phyloP scores from a whole-genome alignment of 176 grass and related monocot genomes.

The Aegilops speltoides region DNA sequence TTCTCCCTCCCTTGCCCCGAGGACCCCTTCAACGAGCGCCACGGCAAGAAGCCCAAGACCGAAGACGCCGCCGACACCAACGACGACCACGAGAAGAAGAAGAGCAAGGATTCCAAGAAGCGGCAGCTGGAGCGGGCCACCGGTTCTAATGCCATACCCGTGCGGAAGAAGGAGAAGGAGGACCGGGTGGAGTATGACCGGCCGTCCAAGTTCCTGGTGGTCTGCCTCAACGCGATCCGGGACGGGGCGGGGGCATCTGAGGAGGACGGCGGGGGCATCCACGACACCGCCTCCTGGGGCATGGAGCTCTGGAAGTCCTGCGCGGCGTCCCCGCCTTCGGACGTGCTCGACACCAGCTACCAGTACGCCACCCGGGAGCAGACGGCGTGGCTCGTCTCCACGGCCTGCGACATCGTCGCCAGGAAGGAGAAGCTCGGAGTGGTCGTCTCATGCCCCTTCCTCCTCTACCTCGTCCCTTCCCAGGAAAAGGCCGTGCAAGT shows the following conservation, averaged over 20 bases:
- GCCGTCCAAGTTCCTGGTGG: constrained; percentile 84
- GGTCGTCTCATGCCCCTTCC: constrained; percentile 58
- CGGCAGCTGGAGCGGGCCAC: constrained; percentile 8
- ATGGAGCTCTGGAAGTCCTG: constrained; percentile 82
- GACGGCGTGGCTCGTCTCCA: constrained; percentile 78
- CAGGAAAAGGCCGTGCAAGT: constrained; percentile 74
- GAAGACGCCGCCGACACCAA: neutral
- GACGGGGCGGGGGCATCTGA: constrained; percentile 26
- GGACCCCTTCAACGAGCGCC: constrained; percentile 65
- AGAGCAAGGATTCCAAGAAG: constrained; percentile 34
- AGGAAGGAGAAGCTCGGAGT: constrained; percentile 82
- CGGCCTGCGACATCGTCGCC: constrained; percentile 68
- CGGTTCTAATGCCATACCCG: constrained; percentile 9
- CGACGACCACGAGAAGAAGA: constrained; percentile 26
- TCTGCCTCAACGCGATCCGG: constrained; percentile 85
- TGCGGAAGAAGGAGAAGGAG: neutral
- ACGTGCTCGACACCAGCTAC: constrained; percentile 67
- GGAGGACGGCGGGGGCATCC: constrained; percentile 26
- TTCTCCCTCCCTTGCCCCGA: constrained; percentile 78
- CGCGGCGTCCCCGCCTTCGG: constrained; percentile 34
- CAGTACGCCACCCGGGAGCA: constrained; percentile 52
- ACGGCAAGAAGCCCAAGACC: constrained; percentile 50
- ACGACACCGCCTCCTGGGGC: constrained; percentile 64
- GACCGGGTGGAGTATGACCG: constrained; percentile 41
- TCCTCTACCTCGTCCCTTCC: constrained; percentile 74